These are phyloP conservation scores for Pisolithus marmoratus DNA, from an alignment of 768 basidiomycete species.

Conservation along the genomic window DNA sequence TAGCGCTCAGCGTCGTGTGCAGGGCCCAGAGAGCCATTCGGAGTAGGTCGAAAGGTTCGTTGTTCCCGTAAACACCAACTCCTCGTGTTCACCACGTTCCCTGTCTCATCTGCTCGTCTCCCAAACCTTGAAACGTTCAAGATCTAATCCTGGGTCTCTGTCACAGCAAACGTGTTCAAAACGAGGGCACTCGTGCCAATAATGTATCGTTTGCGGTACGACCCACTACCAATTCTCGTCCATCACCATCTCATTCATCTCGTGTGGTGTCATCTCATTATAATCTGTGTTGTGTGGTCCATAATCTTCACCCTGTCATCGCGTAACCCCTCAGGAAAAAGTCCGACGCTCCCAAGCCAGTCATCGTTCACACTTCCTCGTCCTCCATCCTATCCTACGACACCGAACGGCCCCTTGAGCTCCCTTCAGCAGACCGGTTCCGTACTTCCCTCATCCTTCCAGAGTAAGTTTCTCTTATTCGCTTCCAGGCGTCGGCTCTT, in stretches of 20 bases:
- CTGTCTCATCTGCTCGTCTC: conserved; percentile 32
- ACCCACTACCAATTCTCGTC: conserved; percentile 23
- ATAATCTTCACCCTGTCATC: conserved; percentile 10
- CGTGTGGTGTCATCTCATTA: conserved; percentile 17
- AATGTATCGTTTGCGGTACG: conserved; percentile 86
- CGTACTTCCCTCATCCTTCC: conserved; percentile 83
- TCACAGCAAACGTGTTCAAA: conserved; percentile 62
- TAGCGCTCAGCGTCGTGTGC: neutral
- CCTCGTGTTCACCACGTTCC: conserved; percentile 81
- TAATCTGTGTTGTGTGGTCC: neutral
- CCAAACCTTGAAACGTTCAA: neutral
- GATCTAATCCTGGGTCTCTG: conserved; percentile 15
- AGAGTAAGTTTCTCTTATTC: conserved; percentile 50
- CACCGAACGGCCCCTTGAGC: conserved; percentile 42
- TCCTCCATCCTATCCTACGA: conserved; percentile 28
- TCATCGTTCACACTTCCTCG: conserved; percentile 28
- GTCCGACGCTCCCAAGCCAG: conserved; percentile 58
- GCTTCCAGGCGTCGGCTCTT: conserved; percentile 6
- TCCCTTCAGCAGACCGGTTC: conserved; percentile 72
- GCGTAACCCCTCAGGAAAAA: conserved; percentile 54
- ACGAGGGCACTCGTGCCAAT: conserved; percentile 51
- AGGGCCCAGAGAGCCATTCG: conserved; percentile 4
- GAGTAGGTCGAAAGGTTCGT: conserved; percentile 5
- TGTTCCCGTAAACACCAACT: conserved; percentile 31
- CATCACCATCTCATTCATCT: conserved; percentile 18